These are phyloP conservation scores for Yarrowia sp. DNA, from an alignment of 805 yeast species.

Conservation along the genomic window DNA sequence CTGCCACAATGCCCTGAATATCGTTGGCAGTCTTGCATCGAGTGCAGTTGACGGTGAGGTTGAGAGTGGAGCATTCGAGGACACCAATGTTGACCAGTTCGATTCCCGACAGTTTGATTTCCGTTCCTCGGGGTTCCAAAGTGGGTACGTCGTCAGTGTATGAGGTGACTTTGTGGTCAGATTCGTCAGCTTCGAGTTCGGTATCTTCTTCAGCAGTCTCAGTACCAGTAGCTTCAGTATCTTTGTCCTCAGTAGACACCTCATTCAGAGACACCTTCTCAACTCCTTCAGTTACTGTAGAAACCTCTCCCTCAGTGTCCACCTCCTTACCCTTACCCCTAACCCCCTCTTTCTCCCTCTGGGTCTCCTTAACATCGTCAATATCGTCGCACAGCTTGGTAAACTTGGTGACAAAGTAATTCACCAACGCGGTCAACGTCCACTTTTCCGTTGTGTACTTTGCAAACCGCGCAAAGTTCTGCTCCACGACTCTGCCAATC, in stretches of 20 bases:
- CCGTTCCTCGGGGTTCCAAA: constrained; percentile 36
- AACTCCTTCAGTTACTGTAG: background rate
- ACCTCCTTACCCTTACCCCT: constrained; percentile 11
- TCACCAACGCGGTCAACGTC: constrained; percentile 10
- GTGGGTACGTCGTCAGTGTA: constrained; percentile 10
- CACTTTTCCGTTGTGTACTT: constrained; percentile 10
- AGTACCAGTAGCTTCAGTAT: background rate
- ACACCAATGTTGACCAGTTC: constrained; percentile 37
- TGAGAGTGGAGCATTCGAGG: constrained; percentile 38
- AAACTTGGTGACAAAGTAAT: constrained; percentile 11
- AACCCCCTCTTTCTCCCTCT: background rate
- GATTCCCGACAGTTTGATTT: constrained; percentile 37
- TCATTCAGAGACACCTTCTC: background rate
- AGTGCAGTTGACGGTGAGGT: constrained; percentile 39
- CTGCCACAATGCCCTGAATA: constrained; percentile 37
- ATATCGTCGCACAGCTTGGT: constrained; percentile 19
- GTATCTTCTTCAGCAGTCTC: background rate
- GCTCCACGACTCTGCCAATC: constrained; percentile 12
- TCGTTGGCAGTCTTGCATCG: constrained; percentile 41
- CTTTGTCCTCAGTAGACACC: background rate
- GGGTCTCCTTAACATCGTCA: constrained; percentile 1
- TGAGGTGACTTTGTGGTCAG: background rate
- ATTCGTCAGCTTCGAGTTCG: background rate
- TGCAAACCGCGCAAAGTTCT: constrained; percentile 14
- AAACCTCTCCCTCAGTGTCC: background rate